phyloP scores from a whole-genome alignment of 176 grass and related monocot genomes.

The Ensete ventricosum region DNA sequence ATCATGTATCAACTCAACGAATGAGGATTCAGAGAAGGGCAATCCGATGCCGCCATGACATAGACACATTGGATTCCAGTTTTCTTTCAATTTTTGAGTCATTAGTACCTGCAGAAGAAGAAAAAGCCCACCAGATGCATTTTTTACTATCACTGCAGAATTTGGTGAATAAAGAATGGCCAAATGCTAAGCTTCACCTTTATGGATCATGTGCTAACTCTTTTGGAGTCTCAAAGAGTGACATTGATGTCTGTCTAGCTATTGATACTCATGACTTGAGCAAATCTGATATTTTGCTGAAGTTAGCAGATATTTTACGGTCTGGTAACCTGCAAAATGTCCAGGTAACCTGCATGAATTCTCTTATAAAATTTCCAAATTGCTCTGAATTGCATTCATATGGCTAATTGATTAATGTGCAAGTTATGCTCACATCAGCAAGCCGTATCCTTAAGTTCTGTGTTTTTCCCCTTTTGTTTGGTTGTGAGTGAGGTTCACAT shows the following conservation, averaged over 20 bases:
- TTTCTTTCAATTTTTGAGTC: conserved; percentile 77
- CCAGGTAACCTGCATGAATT: conserved; percentile 45
- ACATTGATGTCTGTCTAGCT: conserved; percentile 87
- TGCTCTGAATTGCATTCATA: not conserved
- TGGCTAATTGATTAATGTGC: too few species aligned
- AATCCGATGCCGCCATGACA: conserved; percentile 54
- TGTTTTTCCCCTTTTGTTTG: too few species aligned
- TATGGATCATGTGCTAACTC: conserved; percentile 96
- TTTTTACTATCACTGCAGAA: conserved; percentile 51
- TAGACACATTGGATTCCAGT: conserved; percentile 53
- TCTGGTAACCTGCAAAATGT: conserved; percentile 80
- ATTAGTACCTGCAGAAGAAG: conserved; percentile 62
- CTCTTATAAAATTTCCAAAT: not conserved
- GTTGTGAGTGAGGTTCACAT: too few species aligned
- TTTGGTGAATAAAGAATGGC: conserved; percentile 75
- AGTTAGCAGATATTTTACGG: conserved; percentile 69
- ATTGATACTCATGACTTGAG: conserved; percentile 54
- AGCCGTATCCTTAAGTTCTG: too few species aligned
- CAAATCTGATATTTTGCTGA: conserved; percentile 84
- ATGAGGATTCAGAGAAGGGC: conserved; percentile 58
- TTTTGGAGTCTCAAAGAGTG: conserved; percentile 85
- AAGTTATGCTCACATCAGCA: too few species aligned
- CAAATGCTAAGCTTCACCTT: conserved; percentile 59
- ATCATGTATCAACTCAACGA: conserved; percentile 65
- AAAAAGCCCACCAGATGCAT: conserved; percentile 69